Base-by-base conservation (phyloP, 768 basidiomycete species). In the Lactifluus subvellereus region DNA sequence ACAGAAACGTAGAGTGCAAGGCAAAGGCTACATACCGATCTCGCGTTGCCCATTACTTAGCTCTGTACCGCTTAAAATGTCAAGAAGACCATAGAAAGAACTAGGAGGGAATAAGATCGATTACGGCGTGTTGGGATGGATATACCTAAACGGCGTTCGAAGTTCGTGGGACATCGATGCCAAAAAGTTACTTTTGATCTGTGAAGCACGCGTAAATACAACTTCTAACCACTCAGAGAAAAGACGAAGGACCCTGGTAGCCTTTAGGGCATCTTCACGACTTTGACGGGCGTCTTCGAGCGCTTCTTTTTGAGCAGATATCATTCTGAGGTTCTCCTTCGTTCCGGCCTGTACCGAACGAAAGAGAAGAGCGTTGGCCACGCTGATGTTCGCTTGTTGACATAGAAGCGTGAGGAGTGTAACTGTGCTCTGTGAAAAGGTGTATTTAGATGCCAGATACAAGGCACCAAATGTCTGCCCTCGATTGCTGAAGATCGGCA, bases 101-200 rank as follows among this genome's bases (percentile, higher is more conserved):
- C 86, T 62, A 16, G 32, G 4, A 33, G 54, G 43, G 53, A 35
- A 55, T 48, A 67, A 61, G 45, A 20, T 37, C 54, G 10, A 7
- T 32, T 22, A 43, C 22, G 27, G 33, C 14, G 45, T 8, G 14
- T 20, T 35, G 9, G 45, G 33, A 20, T 56, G 43, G 14, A 53
- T 57, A n/a, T 66, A 84, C 85, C 85, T 87, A 72, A 90, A 89
- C 0, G 88, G 88, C 0, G 88, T 90, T 57, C 88, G 77, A 59
- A 90, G 75, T 70, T 90, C 87, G 66, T 89, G 88, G 67, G 84
- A 87, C 87, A 89, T 89, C 6, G 86, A 76, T 9, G 87, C 86
- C 63, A 88, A 72, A 68, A 89, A 89, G 68, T 87, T 88, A 70
- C 86, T 87, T 74, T 89, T 89, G 71, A 87, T 88, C 86, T 88